Percentiles rank a stretch among this genome's conserved stretches.
These are phyloP conservation scores for Calycina marina DNA, from an alignment of 2,329 filamentous ascomycete species.

Conservation along the genomic window DNA sequence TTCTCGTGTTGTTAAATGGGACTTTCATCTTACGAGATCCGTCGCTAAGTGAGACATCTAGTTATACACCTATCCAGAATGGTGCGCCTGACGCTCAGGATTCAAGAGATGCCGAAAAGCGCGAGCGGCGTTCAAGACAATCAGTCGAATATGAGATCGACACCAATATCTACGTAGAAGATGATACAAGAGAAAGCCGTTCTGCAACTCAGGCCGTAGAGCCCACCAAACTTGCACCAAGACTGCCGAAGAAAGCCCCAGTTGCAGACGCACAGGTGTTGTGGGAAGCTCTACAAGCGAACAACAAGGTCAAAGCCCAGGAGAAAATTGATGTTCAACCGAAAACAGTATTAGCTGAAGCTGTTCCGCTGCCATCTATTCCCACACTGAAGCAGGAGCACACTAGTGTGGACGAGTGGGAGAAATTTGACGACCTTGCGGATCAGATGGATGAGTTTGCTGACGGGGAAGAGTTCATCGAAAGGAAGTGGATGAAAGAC, in stretches of 20 bases:
- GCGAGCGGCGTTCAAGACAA: too few species aligned
- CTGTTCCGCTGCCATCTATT: constrained; percentile 6
- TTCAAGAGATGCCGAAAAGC: too few species aligned
- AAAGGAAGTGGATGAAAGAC: constrained; percentile 60
- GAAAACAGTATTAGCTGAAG: constrained; percentile 8
- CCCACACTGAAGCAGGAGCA: constrained; percentile 34
- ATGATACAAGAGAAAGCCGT: too few species aligned
- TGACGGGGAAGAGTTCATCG: constrained; percentile 48
- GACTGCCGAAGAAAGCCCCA: constrained; percentile 12
- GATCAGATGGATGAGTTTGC: constrained; percentile 19
- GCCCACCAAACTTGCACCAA: too few species aligned
- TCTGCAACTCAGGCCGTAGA: too few species aligned
- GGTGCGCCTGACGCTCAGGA: too few species aligned
- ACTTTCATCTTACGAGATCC: too few species aligned
- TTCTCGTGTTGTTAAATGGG: too few species aligned
- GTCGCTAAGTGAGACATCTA: too few species aligned
- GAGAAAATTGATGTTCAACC: constrained; percentile 3
- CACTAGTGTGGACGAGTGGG: constrained; percentile 33
- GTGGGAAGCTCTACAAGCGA: constrained; percentile 19
- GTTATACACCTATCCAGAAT: too few species aligned
- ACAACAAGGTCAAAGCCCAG: background rate
- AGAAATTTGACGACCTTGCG: constrained; percentile 41
- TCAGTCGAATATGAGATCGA: too few species aligned
- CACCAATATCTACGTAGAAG: too few species aligned
- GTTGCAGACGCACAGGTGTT: constrained; percentile 15